Evolutionary conservation across 768 basidiomycete genomes (phyloP), one percentile per base, ranked within the genome.

Genomic region (Roridomyces roridus): DNA sequence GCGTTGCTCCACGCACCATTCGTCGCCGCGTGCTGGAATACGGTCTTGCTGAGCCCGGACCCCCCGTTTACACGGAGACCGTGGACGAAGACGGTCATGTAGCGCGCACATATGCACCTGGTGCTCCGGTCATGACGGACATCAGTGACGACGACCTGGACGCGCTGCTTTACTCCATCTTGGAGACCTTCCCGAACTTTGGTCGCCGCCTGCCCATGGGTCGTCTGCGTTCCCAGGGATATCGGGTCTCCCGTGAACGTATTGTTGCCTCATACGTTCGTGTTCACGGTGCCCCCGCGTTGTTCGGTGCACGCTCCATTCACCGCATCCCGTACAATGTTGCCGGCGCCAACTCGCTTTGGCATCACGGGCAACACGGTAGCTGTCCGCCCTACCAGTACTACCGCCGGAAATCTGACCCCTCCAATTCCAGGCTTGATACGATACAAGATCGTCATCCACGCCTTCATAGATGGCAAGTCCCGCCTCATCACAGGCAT

Each of bases 361-460:
- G 67, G 68, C 40, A 68, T 77, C 39, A 72, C 78, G 73, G 72
- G 0, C 70, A 75, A 41, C 74, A 74, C 56, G 70, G 70, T 66
- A 45, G 14, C 29, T 31, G 14, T 7, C 7, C 29, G 7, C 6
- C 6, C 14, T 31, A 14, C n/a, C n/a, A n/a, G n/a, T n/a, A n/a
- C n/a, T n/a, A 31, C 29, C 29, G 6, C 14, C 29, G 14, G 29
- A 7, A 7, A 6, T 31, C 14, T 31, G 7, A 31, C 29, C 29
- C 6, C 6, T 14, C 29, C 29, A 7, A 37, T 31, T 31, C 7
- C 26, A 76, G 75, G 69, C 8, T 52, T 76, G 4, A 76, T 75
- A 17, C 50, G 64, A 3, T 76, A 68, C 68, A 60, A 66, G 18
- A 66, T 75, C 34, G 66, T 76, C 9, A 72, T 70, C 9, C 72